Evolutionary conservation across 495 filamentous ascomycete species (phyloP), one percentile per base, ranked within the genome.

Genomic region (Aspergillus nidulans): DNA sequence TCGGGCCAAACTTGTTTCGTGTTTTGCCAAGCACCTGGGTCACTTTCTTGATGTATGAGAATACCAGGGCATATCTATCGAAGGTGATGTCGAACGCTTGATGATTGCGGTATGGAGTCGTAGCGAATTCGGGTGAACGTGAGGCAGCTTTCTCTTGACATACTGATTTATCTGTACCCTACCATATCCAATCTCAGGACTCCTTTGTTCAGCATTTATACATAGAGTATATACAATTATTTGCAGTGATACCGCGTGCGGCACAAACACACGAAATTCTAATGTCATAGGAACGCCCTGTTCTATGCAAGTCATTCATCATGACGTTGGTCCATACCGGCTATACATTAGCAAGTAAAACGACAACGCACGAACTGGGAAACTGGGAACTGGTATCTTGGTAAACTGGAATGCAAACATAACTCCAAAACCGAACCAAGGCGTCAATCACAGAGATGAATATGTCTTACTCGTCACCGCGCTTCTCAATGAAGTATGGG

Each of bases 31-130:
- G 90, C 49, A 97, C 92, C 13, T 96, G 94, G 83, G 89, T 96
- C 39, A 97, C 92, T n/a, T 97, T 98, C 67, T 69, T 98, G 61
- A 91, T 97, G 43, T 97, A 97, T 71, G 94, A 98, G 76, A 97
- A 97, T 72, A 86, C 84, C 51, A 92, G 84, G 73, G 77, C 55
- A n/a, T 64, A 66, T 57, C 19, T 75, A 56, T 57, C 68, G 0
- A 45, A 38, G 26, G 36, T 70, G 8, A 32, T 56, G 10, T 55
- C 55, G 21, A 26, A 41, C 12, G 15, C 10, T 19, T 54, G 32
- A 46, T 30, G 15, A 19, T 30, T 3, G 16, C 1, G 12, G 19
- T 16, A 3, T 19, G 39, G 4, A 28, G n/a, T n/a, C n/a, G n/a
- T n/a, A n/a, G 30, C 30, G 30, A 34, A 34, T 34, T 12, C 9